Percentiles rank a stretch among this genome's conserved stretches.
phyloP scores from a whole-genome alignment of 169 alveolate species.

The Cryptosporidium ubiquitum region DNA sequence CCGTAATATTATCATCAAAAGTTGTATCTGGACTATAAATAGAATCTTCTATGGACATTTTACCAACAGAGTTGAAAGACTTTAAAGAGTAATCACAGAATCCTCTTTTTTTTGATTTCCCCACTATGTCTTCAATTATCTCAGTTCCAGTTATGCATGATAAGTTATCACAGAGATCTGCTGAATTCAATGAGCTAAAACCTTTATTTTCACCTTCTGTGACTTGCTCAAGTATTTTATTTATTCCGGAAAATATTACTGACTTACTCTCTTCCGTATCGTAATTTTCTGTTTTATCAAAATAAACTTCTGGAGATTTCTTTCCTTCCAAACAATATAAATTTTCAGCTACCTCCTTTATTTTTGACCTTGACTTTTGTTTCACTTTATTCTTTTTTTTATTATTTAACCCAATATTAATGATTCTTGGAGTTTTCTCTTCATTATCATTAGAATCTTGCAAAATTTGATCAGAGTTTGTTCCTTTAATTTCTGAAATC shows the following conservation, averaged over 20 bases:
- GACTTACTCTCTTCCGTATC: slow-evolving; percentile 8
- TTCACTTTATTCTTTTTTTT: slow-evolving; percentile 3
- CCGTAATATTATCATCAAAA: slow-evolving; percentile 24
- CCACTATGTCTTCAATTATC: background rate
- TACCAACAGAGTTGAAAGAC: slow-evolving; percentile 6
- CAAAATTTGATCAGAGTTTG: background rate
- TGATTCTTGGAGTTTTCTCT: slow-evolving; percentile 12
- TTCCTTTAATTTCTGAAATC: slow-evolving; percentile 9
- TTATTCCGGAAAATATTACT: background rate
- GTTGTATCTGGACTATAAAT: background rate
- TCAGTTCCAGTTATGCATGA: slow-evolving; percentile 17
- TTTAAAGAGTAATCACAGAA: background rate
- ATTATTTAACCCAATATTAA: background rate
- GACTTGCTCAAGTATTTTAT: background rate
- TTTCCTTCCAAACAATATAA: background rate
- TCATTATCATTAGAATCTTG: background rate
- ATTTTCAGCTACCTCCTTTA: background rate
- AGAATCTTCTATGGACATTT: background rate
- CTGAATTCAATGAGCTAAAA: background rate
- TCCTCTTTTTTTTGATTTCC: background rate
- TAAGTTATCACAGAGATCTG: background rate
- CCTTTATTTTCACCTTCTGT: background rate
- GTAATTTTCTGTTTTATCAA: background rate
- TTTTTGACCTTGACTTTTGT: slow-evolving; percentile 35
- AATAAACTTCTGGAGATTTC: background rate